phyloP scores from a whole-genome alignment of 2,329 filamentous ascomycete species.

The Clarireedia hainanense region DNA sequence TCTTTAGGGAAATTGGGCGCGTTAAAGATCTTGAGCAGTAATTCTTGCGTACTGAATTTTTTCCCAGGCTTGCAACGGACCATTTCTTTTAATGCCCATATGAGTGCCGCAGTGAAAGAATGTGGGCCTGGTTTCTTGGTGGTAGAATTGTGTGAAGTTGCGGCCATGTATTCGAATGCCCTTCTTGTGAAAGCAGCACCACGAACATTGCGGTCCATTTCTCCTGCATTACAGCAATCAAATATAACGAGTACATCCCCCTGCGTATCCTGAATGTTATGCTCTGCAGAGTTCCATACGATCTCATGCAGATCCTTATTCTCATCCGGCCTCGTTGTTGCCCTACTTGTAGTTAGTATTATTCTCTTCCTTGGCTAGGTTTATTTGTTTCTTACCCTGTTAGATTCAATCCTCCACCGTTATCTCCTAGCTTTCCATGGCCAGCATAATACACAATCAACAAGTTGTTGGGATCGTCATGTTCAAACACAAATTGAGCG shows the following conservation, averaged over 20 bases:
- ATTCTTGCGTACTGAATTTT: background rate
- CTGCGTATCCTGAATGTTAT: background rate
- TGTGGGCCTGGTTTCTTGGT: conserved; percentile 9
- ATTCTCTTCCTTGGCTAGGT: too few relatives aligned
- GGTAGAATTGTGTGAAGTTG: conserved; percentile 8
- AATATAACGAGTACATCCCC: conserved; percentile 16
- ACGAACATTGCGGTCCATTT: conserved; percentile 3
- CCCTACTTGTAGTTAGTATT: background rate
- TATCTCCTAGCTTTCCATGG: background rate
- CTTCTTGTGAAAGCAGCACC: background rate
- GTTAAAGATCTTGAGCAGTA: background rate
- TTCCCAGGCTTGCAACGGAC: background rate
- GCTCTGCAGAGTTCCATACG: background rate
- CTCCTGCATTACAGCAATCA: conserved; percentile 18
- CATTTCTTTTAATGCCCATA: conserved; percentile 2
- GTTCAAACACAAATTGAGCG: background rate
- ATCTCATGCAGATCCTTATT: background rate
- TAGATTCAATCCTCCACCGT: background rate
- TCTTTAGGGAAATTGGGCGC: conserved; percentile 11
- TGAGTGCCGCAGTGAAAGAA: background rate
- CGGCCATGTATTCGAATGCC: conserved; percentile 17
- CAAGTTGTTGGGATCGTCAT: background rate
- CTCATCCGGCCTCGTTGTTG: background rate
- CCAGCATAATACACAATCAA: conserved; percentile 3
- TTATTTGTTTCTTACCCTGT: background rate